These are phyloP conservation scores for Hymenoscyphus repandus DNA, from an alignment of 2,329 filamentous ascomycete species.

Conservation along the genomic window DNA sequence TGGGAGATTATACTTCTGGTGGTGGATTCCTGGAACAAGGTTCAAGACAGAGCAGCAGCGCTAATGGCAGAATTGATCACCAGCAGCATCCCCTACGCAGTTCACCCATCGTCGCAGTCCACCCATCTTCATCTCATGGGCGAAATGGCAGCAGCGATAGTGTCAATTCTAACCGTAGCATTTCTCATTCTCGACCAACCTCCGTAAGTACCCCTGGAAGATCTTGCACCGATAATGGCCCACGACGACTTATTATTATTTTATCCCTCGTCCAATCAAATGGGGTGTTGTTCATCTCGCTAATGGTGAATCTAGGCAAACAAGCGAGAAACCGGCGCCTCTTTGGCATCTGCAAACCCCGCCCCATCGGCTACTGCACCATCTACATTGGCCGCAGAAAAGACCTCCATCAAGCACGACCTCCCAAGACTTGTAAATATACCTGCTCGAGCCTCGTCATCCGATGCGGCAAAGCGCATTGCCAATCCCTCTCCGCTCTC, in stretches of 20 bases:
- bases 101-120: conserved; percentile 26
- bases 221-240: background rate
- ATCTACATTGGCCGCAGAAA: conserved; percentile 34
- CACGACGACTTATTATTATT: conserved; percentile 24
- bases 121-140: conserved; percentile 26
- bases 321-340: conserved; percentile 50
- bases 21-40: conserved; percentile 23
- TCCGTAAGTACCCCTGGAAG: conserved; percentile 52
- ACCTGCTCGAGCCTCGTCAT: conserved; percentile 57
- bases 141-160: conserved; percentile 61
- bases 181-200: conserved; percentile 50
- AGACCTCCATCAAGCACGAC: conserved; percentile 46
- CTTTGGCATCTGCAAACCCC: conserved; percentile 34
- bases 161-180: conserved; percentile 52
- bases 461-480: conserved; percentile 55
- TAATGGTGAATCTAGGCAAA: conserved; percentile 47
- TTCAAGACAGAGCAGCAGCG: conserved; percentile 26
- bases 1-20: conserved; percentile 16
- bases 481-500: conserved; percentile 69
- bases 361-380: conserved; percentile 38
- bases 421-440: conserved; percentile 51
- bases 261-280: conserved; percentile 29
- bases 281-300: conserved; percentile 18
- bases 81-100: conserved; percentile 31
- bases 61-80: conserved; percentile 28